Percentiles rank a stretch among this genome's conserved stretches.
phyloP scores from a whole-genome alignment of 164 flowering plant genomes.

The Vitis rotundifolia region DNA sequence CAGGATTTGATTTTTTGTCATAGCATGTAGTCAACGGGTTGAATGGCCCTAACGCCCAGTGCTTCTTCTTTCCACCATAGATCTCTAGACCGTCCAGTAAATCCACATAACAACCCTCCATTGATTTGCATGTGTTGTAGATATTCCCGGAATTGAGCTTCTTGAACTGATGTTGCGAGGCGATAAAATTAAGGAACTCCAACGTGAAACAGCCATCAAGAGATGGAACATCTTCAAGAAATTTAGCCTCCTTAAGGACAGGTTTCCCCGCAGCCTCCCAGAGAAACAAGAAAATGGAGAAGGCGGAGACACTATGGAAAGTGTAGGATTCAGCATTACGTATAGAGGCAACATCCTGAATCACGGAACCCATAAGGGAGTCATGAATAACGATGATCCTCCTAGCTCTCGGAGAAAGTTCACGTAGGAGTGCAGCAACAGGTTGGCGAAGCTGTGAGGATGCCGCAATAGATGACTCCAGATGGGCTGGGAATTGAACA shows the following conservation, averaged over 20 bases:
- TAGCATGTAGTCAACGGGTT: conserved; percentile 32
- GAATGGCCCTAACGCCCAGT: conserved; percentile 66
- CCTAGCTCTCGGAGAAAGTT: conserved; percentile 23
- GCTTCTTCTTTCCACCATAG: conserved; percentile 13
- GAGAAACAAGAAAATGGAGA: conserved; percentile 17
- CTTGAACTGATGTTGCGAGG: conserved; percentile 15
- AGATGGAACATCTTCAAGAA: conserved; percentile 21
- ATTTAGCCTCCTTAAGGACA: not conserved
- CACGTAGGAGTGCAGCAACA: conserved; percentile 30
- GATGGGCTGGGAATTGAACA: conserved; percentile 53
- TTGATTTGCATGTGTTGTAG: conserved; percentile 43
- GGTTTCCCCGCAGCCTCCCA: conserved; percentile 28
- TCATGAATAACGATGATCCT: conserved; percentile 58
- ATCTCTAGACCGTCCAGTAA: conserved; percentile 14
- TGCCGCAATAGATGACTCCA: conserved; percentile 45
- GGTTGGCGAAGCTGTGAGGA: conserved; percentile 45
- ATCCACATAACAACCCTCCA: conserved; percentile 48
- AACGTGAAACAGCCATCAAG: conserved; percentile 41
- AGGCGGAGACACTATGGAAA: conserved; percentile 54
- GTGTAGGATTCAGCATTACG: conserved; percentile 55
- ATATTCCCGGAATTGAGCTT: conserved; percentile 32
- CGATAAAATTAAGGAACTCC: conserved; percentile 35
- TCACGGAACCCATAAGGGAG: conserved; percentile 55
- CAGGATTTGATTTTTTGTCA: not conserved
- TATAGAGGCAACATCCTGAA: conserved; percentile 39